Conservation (phyloP, 495 filamentous ascomycete species). For the Penicillium taxi region DNA sequence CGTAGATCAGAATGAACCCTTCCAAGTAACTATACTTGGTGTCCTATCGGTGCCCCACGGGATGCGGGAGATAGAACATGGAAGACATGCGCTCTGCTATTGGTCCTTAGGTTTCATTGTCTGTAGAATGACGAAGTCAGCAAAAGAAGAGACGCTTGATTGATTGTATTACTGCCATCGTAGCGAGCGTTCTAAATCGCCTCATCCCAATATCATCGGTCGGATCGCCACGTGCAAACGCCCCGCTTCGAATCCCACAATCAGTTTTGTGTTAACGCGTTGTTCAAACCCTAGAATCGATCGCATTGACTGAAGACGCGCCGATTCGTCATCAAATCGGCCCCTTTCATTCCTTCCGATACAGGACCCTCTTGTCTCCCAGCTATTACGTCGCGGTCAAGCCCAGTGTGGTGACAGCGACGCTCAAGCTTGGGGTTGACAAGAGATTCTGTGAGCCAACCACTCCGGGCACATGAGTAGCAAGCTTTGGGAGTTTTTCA, state of each 20-base stretch:
- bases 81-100: slow-evolving; percentile 31
- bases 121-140: slow-evolving; percentile 14
- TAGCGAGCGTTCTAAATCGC: too few species aligned
- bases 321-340: slow-evolving; percentile 14
- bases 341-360: slow-evolving; percentile 4
- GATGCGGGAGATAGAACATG: slow-evolving; percentile 19
- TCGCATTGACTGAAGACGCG: slow-evolving; percentile 3
- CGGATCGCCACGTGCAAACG: slow-evolving; percentile 14
- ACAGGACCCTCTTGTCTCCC: slow-evolving; percentile 36
- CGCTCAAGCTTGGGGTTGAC: slow-evolving; percentile 62
- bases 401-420: slow-evolving; percentile 70
- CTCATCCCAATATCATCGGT: too few species aligned
- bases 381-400: slow-evolving; percentile 73
- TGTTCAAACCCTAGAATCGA: background rate
- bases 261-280: slow-evolving; percentile 11
- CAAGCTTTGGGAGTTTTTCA: slow-evolving; percentile 89
- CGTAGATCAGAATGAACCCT: too few species aligned
- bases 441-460: slow-evolving; percentile 43
- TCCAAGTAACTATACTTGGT: too few species aligned
- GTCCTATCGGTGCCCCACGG: slow-evolving; percentile 8
- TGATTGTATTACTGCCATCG: too few species aligned
- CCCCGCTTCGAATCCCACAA: slow-evolving; percentile 13
- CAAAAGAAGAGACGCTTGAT: too few species aligned
- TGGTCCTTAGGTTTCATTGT: slow-evolving; percentile 18
- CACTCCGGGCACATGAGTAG: slow-evolving; percentile 76